Conservation (phyloP, 257 asterid genomes). For the Plectranthus barbatus region DNA sequence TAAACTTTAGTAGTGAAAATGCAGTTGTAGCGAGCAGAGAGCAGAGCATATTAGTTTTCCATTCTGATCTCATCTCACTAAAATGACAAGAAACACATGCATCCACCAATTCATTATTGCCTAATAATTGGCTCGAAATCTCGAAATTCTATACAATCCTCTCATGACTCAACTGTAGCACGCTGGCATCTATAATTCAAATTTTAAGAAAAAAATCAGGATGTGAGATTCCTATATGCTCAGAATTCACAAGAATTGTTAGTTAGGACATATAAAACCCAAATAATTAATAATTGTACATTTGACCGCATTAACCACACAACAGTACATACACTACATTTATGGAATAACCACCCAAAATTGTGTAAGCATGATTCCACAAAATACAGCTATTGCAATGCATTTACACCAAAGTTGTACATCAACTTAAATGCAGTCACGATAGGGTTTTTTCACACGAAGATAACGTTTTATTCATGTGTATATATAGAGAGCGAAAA, state of each 20-base stretch:
- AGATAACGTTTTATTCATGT: neutral
- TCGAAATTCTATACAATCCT: neutral
- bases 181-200: too few species aligned
- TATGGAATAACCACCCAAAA: constrained; percentile 11
- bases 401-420: neutral
- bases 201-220: too few species aligned
- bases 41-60: constrained; percentile 6
- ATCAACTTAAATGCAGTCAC: neutral
- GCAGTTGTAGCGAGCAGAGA: too few species aligned
- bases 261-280: neutral
- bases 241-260: neutral
- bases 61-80: constrained; percentile 6
- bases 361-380: constrained; percentile 4
- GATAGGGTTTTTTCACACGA: neutral
- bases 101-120: neutral
- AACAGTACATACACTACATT: neutral
- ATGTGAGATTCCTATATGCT: too few species aligned
- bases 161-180: neutral
- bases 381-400: constrained; percentile 16
- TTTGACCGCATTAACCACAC: neutral
- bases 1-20: too few species aligned
- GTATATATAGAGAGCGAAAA: neutral
- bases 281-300: neutral
- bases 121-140: neutral
- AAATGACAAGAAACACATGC: constrained; percentile 8